A percentile compares a stretch with the other conserved stretches of the same genome.
Evolutionary conservation across 495 filamentous ascomycete genomes (phyloP).

Genomic region (Thozetella sp.): DNA sequence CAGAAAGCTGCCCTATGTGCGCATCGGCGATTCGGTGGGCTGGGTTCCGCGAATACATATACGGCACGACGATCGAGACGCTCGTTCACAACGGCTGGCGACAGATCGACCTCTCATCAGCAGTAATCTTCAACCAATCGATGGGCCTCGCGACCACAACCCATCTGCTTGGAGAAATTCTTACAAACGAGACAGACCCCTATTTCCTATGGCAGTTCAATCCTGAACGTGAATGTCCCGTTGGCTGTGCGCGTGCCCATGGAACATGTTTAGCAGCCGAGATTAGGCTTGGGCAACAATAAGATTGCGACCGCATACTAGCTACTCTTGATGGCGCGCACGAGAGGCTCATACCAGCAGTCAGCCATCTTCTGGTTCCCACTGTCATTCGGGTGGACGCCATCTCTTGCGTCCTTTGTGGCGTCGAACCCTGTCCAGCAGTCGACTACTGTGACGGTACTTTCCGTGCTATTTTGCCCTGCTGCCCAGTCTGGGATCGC

Average conservation of each 20-base stretch:
- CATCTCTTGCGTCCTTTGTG: conserved; percentile 33
- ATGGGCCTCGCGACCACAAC: conserved; percentile 31
- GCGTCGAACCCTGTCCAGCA: conserved; percentile 41
- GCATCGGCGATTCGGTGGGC: conserved; percentile 57
- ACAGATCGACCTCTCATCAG: conserved; percentile 46
- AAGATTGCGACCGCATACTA: too few species aligned
- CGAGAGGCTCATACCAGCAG: conserved; percentile 27
- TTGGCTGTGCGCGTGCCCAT: conserved; percentile 35
- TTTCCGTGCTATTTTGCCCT: conserved; percentile 27
- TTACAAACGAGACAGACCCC: conserved; percentile 53
- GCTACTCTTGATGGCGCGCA: conserved; percentile 8
- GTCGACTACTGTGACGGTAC: conserved; percentile 44
- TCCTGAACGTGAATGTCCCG: conserved; percentile 38
- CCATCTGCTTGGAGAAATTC: conserved; percentile 37
- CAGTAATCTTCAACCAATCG: conserved; percentile 47
- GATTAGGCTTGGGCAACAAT: too few species aligned
- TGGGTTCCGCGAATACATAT: conserved; percentile 56
- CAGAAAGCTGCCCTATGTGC: conserved; percentile 61
- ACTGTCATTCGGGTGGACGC: conserved; percentile 43
- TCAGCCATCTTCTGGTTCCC: conserved; percentile 41
- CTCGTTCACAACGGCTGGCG: conserved; percentile 48
- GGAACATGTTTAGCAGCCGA: conserved; percentile 17
- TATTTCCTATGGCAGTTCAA: conserved; percentile 57
- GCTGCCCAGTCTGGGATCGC: conserved; percentile 40
- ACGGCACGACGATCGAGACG: conserved; percentile 49